phyloP scores from a whole-genome alignment of 1,284 basidiomycete genomes.

The Porodaedalea pini region DNA sequence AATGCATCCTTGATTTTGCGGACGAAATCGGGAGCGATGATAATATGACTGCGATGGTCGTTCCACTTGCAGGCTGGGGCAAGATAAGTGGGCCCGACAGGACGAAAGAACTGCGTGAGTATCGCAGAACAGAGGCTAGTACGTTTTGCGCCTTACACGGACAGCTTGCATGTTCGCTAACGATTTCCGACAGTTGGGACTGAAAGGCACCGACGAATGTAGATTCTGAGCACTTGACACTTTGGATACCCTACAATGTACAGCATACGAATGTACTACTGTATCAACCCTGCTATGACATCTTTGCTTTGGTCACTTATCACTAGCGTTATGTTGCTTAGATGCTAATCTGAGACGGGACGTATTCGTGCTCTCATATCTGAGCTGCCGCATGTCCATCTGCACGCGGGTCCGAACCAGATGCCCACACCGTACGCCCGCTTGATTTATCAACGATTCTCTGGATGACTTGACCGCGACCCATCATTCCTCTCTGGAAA shows the following conservation, averaged over 20 bases:
- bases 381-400: constrained; percentile 90
- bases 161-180: not conserved
- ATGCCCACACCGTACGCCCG: constrained; percentile 78
- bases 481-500: constrained; percentile 68
- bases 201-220: constrained; percentile 72
- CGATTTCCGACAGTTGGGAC: constrained; percentile 48
- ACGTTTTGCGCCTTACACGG: constrained; percentile 23
- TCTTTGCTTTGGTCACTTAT: not conserved
- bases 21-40: constrained; percentile 90
- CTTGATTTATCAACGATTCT: constrained; percentile 57
- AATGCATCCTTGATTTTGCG: constrained; percentile 81
- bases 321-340: not conserved
- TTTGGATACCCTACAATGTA: not conserved
- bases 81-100: constrained; percentile 73
- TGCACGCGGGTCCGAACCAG: constrained; percentile 81
- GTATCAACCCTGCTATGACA: not conserved
- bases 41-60: constrained; percentile 89
- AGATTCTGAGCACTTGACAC: constrained; percentile 27
- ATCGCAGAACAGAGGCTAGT: constrained; percentile 70
- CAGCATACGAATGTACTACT: constrained; percentile 5
- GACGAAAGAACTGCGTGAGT: constrained; percentile 80
- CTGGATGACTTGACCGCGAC: constrained; percentile 93
- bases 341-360: not conserved
- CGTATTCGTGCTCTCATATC: constrained; percentile 59
- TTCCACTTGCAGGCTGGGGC: constrained; percentile 92